Conservation (phyloP, 2,329 filamentous ascomycete genomes). For the Ophiostoma ulmi region DNA sequence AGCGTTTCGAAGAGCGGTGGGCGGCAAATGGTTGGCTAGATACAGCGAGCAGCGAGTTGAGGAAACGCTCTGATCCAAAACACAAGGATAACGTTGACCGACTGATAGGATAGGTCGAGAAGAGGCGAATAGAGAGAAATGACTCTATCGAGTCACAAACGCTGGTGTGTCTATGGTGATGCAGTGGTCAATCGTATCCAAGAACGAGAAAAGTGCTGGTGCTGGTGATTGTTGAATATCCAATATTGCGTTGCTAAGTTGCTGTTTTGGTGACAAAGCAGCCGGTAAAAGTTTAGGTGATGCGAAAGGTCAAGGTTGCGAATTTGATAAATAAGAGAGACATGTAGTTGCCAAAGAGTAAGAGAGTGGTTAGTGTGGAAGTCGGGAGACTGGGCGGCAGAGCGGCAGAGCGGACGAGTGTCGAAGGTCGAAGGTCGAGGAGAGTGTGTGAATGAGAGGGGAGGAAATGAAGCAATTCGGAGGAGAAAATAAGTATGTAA, state of each 20-base stretch:
- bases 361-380: neutral
- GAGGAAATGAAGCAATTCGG: slow-evolving; percentile 7
- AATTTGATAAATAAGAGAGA: slow-evolving; percentile 10
- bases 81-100: neutral
- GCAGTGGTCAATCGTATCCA: neutral
- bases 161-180: slow-evolving; percentile 6
- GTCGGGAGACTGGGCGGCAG: neutral
- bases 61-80: slow-evolving; percentile 5
- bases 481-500: slow-evolving; percentile 6
- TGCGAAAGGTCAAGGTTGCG: slow-evolving; percentile 4
- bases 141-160: slow-evolving; percentile 12
- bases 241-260: neutral
- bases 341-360: neutral
- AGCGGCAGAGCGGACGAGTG: neutral
- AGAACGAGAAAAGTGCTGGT: neutral
- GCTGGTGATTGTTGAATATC: slow-evolving; percentile 5
- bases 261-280: neutral
- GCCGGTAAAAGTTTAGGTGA: neutral
- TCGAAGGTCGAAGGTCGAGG: neutral
- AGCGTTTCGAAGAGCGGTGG: slow-evolving; percentile 11
- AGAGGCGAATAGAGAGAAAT: neutral
- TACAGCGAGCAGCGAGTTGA: neutral
- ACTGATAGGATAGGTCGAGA: neutral
- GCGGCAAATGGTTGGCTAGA: slow-evolving; percentile 8
- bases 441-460: neutral